Evolutionary conservation across 2,329 filamentous ascomycete species (phyloP).

Genomic region (Fusarium tjaetaba): DNA sequence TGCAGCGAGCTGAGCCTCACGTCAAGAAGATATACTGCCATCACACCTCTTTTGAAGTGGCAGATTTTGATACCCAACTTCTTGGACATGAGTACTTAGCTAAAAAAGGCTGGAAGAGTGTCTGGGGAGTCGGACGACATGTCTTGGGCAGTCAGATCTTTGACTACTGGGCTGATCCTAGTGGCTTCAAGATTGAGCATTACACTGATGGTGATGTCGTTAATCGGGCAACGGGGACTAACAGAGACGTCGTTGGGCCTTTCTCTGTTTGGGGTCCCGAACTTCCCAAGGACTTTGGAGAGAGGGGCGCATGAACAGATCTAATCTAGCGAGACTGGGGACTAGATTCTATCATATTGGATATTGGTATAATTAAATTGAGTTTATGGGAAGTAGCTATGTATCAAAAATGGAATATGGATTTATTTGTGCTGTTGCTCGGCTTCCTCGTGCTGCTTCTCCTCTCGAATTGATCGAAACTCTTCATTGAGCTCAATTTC

Average conservation of each 20-base stretch:
- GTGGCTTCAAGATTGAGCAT: not conserved
- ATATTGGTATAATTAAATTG: no score
- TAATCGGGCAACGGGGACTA: not conserved
- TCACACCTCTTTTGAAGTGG: not conserved
- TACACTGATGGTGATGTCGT: not conserved
- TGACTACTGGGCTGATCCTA: not conserved
- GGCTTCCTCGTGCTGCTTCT: not conserved
- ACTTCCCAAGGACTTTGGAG: not conserved
- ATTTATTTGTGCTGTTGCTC: no score
- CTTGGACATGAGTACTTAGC: not conserved
- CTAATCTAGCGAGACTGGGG: no score
- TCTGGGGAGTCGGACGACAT: not conserved
- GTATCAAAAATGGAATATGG: rapidly evolving
- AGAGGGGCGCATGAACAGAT: not conserved
- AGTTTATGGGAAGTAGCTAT: rapidly evolving
- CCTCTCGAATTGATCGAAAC: not conserved
- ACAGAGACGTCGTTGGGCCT: not conserved
- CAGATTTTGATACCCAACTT: not conserved
- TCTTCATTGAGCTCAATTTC: not conserved
- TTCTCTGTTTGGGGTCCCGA: not conserved
- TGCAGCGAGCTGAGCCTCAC: not conserved
- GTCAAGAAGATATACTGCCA: not conserved
- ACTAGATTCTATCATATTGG: not conserved
- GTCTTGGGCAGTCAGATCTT: not conserved
- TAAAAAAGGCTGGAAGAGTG: not conserved